A percentile compares a stretch with the other conserved stretches of the same genome.
These are phyloP conservation scores for Lachnellula hyalina DNA, from an alignment of 2,329 filamentous ascomycete species.

Conservation along the genomic window DNA sequence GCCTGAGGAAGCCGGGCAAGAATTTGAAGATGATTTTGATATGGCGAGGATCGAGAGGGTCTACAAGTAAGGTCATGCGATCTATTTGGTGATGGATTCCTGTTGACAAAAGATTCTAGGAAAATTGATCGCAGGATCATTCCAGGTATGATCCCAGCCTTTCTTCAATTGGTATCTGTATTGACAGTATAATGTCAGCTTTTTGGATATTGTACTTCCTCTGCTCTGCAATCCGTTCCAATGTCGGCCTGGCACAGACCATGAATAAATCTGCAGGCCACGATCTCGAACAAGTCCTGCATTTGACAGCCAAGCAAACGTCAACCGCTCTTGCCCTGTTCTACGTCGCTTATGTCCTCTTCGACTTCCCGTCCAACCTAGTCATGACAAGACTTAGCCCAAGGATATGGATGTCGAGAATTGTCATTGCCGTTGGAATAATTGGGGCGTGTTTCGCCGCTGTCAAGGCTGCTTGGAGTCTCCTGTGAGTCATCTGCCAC, in stretches of 20 bases:
- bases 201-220: conserved; percentile 92
- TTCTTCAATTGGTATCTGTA: not conserved
- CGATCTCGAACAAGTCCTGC: conserved; percentile 67
- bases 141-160: conserved; percentile 33
- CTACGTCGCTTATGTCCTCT: conserved; percentile 87
- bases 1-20: conserved; percentile 9
- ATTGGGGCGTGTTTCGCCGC: conserved; percentile 81
- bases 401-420: conserved; percentile 86
- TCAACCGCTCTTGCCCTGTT: conserved; percentile 83
- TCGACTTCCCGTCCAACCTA: conserved; percentile 83
- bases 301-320: conserved; percentile 68
- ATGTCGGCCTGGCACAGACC: conserved; percentile 88
- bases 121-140: conserved; percentile 55
- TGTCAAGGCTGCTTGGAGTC: conserved; percentile 75
- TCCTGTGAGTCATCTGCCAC: conserved; percentile 37
- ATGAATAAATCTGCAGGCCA: conserved; percentile 73
- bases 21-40: conserved; percentile 21
- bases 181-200: conserved; percentile 40
- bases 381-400: conserved; percentile 82
- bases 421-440: conserved; percentile 80
- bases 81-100: not conserved
- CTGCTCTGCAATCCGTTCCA: conserved; percentile 85
- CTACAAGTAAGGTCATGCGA: conserved; percentile 31
- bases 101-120: conserved; percentile 12
- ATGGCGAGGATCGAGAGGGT: conserved; percentile 32